Conservation (phyloP, 108 stramenopile species). For the Mayamaea pseudoterrestris region DNA sequence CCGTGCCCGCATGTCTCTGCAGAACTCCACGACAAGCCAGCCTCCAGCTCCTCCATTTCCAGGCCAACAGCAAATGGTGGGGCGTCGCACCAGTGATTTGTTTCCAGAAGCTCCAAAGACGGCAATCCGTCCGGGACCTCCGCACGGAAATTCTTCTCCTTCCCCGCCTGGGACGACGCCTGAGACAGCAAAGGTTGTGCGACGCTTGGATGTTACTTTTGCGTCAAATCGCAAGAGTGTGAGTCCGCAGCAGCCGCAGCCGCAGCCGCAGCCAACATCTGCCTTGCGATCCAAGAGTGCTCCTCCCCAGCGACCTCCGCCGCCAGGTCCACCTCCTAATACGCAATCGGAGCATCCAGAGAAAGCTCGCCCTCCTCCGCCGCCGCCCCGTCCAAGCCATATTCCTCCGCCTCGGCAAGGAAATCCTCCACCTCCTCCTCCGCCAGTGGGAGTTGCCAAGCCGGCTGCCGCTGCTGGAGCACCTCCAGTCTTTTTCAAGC, state of each 20-base stretch:
- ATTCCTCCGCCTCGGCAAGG: background rate
- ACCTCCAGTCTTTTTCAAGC: background rate
- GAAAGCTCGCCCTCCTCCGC: too few relatives aligned
- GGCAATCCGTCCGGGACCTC: background rate
- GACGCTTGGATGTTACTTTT: conserved; percentile 1
- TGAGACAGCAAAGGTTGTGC: background rate
- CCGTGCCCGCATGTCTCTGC: background rate
- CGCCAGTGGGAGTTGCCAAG: background rate
- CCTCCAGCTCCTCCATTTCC: background rate
- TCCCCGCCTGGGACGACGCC: background rate
- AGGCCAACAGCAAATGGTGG: background rate
- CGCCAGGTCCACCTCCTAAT: too few relatives aligned
- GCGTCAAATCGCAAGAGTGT: too few relatives aligned
- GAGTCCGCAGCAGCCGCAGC: too few relatives aligned
- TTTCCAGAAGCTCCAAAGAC: conserved; percentile 2
- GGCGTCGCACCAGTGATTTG: conserved; percentile 3
- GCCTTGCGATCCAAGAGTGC: background rate
- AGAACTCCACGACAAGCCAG: background rate
- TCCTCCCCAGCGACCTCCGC: background rate
- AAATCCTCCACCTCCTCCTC: background rate
- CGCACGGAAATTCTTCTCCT: too few relatives aligned
- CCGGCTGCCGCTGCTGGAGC: background rate
- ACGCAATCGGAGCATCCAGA: too few relatives aligned
- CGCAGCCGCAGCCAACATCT: background rate
- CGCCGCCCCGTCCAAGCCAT: too few relatives aligned